Conservation (phyloP, 768 basidiomycete genomes). For the Tulasnella sp. region DNA sequence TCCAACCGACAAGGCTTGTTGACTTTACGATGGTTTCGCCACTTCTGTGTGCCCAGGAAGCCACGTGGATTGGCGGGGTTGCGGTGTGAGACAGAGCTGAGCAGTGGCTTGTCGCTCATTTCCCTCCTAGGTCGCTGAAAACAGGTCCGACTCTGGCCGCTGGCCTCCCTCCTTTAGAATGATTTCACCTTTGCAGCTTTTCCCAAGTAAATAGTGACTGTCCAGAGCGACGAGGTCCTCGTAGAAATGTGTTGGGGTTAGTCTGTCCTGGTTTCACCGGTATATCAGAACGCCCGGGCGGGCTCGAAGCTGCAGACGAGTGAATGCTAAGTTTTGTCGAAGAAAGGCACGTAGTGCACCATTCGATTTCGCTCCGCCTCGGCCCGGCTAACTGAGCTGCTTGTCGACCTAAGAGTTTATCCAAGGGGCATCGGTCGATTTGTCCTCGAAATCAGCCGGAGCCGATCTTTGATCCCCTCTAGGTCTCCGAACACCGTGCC, state of each 20-base stretch:
- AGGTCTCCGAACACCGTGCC: too few relatives aligned
- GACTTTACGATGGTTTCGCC: too few relatives aligned
- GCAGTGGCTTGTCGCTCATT: not conserved
- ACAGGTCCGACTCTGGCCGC: not conserved
- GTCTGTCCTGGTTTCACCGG: not conserved
- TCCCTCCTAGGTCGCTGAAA: not conserved
- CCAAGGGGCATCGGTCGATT: too few relatives aligned
- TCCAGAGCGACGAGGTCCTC: too few relatives aligned
- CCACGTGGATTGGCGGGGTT: not conserved
- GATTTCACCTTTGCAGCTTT: not conserved
- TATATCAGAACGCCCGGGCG: not conserved
- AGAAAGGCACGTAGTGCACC: not conserved
- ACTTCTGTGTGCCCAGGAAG: too few relatives aligned
- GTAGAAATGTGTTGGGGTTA: not conserved
- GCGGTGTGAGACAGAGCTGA: not conserved
- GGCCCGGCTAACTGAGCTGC: too few relatives aligned
- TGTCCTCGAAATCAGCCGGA: too few relatives aligned
- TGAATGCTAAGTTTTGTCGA: not conserved
- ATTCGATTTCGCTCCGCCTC: too few relatives aligned
- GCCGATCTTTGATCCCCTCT: too few relatives aligned
- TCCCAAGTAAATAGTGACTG: not conserved
- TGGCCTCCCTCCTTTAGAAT: not conserved
- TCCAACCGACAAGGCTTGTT: too few relatives aligned
- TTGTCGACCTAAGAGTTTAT: too few relatives aligned
- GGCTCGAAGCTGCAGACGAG: not conserved